These are phyloP conservation scores for Pyropia yezoensis DNA, from an alignment of 23 red algal species.

Conservation along the genomic window DNA sequence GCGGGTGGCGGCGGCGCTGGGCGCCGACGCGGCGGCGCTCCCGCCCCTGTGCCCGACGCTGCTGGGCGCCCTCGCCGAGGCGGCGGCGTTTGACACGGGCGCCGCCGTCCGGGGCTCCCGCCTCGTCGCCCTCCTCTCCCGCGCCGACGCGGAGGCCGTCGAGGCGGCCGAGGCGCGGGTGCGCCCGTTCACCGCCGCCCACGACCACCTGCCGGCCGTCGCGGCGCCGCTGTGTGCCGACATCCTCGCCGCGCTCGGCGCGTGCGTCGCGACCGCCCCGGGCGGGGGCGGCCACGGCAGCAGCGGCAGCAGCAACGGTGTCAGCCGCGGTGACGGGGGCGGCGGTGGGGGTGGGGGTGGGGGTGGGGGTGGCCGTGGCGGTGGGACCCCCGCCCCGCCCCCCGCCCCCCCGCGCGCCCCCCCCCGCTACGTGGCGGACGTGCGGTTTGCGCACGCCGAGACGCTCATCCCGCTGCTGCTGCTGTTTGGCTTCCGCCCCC, in stretches of 20 bases:
- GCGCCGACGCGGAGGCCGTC: not conserved
- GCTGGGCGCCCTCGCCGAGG: not conserved
- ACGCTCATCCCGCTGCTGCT: conserved; percentile 52
- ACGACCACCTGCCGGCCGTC: not conserved
- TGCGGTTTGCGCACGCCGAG: conserved; percentile 62
- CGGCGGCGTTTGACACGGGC: conserved; percentile 9
- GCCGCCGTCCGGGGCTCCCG: conserved; percentile 1
- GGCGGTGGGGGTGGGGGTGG: too few species aligned
- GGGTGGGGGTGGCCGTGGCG: too few species aligned
- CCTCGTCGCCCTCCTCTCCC: not conserved
- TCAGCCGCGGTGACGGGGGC: too few species aligned
- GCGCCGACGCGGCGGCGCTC: not conserved
- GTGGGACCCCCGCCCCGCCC: too few species aligned
- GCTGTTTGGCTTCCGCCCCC: conserved; percentile 29
- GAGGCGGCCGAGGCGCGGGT: not conserved
- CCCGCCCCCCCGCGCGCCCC: too few species aligned
- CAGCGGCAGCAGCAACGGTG: too few species aligned
- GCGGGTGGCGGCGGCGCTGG: not conserved
- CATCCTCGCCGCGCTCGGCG: too few species aligned
- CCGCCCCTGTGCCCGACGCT: not conserved
- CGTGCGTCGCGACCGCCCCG: too few species aligned
- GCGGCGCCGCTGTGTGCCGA: too few species aligned
- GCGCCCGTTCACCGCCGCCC: not conserved
- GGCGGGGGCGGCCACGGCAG: too few species aligned
- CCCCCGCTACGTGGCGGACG: conserved; percentile 21